Evolutionary conservation across 2,329 filamentous ascomycete genomes (phyloP), one percentile per base, ranked within the genome.

Genomic region (Scorias spongiosa): DNA sequence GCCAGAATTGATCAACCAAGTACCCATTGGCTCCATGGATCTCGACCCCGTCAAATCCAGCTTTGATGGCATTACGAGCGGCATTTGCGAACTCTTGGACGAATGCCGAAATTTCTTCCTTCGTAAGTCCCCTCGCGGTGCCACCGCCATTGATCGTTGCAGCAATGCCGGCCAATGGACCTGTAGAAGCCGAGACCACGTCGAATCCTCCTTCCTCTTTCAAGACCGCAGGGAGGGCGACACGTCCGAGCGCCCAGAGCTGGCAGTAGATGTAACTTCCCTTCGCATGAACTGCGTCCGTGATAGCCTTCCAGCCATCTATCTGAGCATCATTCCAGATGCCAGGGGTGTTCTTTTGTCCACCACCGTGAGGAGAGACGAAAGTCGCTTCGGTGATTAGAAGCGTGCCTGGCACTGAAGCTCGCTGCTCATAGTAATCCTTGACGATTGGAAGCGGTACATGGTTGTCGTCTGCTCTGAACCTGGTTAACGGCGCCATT

Each of bases 1-100:
- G 78, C 29, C 81, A 62, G 57, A 84, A 85, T 50, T 79, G 70
- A 44, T 71, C 70, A 5, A 81, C 57, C 0, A 85, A 66, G 52
- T 84, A 84, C 10, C 56, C 52, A 43, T 54, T 55, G 11, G 53
- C 57, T 45, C 56, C 65, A 48, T 67, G 64, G n/a, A 67, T 55
- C 44, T 67, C 79, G 20, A 83, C 68, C 2, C 74, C 73, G 54
- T 82, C 78, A 47, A 76, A 73, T 0, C 72, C 73, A 10, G 68
- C 71, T 36, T 60, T 58, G 6, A 68, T 53, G 1, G 65, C 62
- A 40, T 64, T 64, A 46, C 62, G 62, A 0, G 69, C 63, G 3
- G 62, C 65, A 34, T 58, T 50, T 9, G 60, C 64, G 43, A 59
- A 67, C 20, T 61, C 56, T 5, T 52, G 41, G 15, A 68, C 53